Percentiles rank a stretch among this genome's conserved stretches.
phyloP scores from a whole-genome alignment of 768 basidiomycete genomes.

The Gloeopeniophorella convolvens region DNA sequence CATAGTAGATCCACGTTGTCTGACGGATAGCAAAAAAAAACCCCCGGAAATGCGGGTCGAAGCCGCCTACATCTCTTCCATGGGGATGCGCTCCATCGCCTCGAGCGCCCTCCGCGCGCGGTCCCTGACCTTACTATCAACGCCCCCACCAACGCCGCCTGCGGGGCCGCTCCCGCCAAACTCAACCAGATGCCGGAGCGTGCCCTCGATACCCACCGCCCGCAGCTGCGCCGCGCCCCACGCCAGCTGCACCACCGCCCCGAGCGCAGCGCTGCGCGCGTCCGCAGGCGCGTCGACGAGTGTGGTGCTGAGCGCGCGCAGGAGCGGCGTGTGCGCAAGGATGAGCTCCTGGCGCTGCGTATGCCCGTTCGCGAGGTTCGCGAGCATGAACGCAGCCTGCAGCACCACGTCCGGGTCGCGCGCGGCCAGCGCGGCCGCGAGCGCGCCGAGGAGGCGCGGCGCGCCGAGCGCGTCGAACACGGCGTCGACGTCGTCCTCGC shows the following conservation, averaged over 20 bases:
- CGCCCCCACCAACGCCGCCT: slow-evolving; percentile 27
- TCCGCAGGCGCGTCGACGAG: slow-evolving; percentile 55
- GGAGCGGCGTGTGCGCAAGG: slow-evolving; percentile 43
- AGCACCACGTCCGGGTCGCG: slow-evolving; percentile 47
- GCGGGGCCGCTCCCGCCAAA: slow-evolving; percentile 27
- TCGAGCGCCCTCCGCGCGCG: slow-evolving; percentile 52
- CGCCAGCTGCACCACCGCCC: slow-evolving; percentile 53
- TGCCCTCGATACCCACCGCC: slow-evolving; percentile 41
- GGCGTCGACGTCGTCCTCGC: slow-evolving; percentile 56
- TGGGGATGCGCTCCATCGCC: slow-evolving; percentile 30
- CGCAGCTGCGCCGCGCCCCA: slow-evolving; percentile 35
- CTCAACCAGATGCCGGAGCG: slow-evolving; percentile 39
- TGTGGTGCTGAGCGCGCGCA: slow-evolving; percentile 47
- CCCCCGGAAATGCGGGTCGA: neutral
- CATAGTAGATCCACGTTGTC: too few species aligned
- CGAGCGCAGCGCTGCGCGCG: slow-evolving; percentile 53
- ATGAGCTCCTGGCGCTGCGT: slow-evolving; percentile 45
- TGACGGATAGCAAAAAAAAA: too few species aligned
- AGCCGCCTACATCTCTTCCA: neutral
- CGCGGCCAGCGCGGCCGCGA: slow-evolving; percentile 45
- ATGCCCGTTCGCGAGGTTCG: slow-evolving; percentile 62
- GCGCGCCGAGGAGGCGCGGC: slow-evolving; percentile 37
- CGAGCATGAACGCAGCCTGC: slow-evolving; percentile 57
- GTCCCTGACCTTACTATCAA: slow-evolving; percentile 46
- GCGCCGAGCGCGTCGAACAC: slow-evolving; percentile 49